Evolutionary conservation across 2,329 filamentous ascomycete species (phyloP), one percentile per base, ranked within the genome.

Genomic region (Verticillium nonalfalfae): DNA sequence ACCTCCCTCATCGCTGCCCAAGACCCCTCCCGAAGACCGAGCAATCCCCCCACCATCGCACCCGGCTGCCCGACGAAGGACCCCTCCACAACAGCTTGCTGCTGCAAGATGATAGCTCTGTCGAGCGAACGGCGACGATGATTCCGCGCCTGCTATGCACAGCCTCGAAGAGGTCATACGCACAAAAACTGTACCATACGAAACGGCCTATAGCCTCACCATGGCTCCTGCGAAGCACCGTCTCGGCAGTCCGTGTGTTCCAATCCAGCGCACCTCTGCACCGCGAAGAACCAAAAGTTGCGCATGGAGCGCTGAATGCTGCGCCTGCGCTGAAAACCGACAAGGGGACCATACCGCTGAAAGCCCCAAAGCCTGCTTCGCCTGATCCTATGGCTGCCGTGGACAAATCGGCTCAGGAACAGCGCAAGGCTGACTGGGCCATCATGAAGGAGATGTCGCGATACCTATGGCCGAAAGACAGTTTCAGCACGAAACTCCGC

Each of bases 401-500:
- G 70, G 83, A 90, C 64, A 88, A 85, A 71, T 87, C 86, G 58
- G 88, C 87, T 21, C 87, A 93, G 69, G 91, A 97, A 76, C 96
- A 99, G 81, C 87, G 95, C 68, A 96, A 93, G 77, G 94, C 93
- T 9, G 95, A 99, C 72, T 97, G 94, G 94, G 93, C 93, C 57
- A 99, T 99, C 67, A 95, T 99, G 82, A 96, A 90, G 77, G 94
- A 99, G 74, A 98, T 99, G 94, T 88, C 90, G 63, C 88, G 88
- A 64, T 99, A 99, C 75, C 80, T 99, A 26, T 99, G 95, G 95
- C 95, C 95, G 26, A 96, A 95, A 79, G 87, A 93, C 74, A 91
- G 90, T 71, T 75, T 90, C 69, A 88, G 88, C 60, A 96, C 93
- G 3, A 91, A 96, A 73, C 78, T 93, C 65, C 88, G 95, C 65